Evolutionary conservation across 257 asterid genomes (phyloP), one percentile per base, ranked within the genome.

Genomic region (Scutellaria baicalensis): DNA sequence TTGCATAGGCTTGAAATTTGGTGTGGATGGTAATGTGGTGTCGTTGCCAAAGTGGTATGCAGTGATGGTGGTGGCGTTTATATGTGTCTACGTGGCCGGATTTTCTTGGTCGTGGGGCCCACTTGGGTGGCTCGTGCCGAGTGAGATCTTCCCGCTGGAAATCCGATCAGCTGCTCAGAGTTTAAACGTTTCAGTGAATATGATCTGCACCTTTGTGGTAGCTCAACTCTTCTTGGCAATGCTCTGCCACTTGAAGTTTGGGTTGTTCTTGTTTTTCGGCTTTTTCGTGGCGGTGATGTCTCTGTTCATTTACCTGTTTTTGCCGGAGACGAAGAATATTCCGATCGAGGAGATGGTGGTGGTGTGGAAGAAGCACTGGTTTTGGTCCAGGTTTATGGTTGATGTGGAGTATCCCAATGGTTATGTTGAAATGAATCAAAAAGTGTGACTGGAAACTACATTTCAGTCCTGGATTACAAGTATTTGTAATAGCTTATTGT

Each of bases 101-200:
- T 89, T 91, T 50, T 91, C 95, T 0, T 85, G 95, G 96, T 91
- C 97, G 18, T 91, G 97, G 97, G 97, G 97, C 0, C 97, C 97
- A 4, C 76, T 91, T 5, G 97, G 95, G 1, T 89, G 97, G 97
- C 61, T 91, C 2, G 96, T 91, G 9, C 96, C 96, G 0, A 91
- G 97, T 71, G 96, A 91, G 68, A 91, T 91, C 5, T 91, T 91
- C 78, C 95, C 97, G 4, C 73, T 91, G 0, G 97, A 91, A 59
- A 83, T 91, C 14, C 84, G 97, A 20, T 91, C 96, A 0, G 96
- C 96, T 6, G 96, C 96, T 0, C 96, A 89, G 62, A 87, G 95
- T 73, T 31, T 91, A 3, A 91, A 80, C 21, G 96, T 91, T 0
- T 83, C 91, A 0, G 95, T 91, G 44, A 91, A 91, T 84, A 89